These are phyloP conservation scores for Onygenales sp. DNA, from an alignment of 2,329 filamentous ascomycete species.

Conservation along the genomic window DNA sequence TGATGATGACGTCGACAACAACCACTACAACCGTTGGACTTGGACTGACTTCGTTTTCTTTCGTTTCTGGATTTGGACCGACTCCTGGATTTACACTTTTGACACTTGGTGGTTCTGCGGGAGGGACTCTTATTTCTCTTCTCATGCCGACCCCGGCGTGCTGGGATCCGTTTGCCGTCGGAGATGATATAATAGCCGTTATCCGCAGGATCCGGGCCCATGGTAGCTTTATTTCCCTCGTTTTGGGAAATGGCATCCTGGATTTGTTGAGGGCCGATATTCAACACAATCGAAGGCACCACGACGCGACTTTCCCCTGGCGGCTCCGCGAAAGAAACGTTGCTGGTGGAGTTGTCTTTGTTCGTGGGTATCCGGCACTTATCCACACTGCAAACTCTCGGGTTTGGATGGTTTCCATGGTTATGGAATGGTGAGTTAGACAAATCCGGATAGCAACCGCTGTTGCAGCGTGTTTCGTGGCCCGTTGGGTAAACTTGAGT, in stretches of 20 bases:
- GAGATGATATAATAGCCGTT: constrained; percentile 12
- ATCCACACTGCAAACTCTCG: background rate
- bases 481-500: background rate
- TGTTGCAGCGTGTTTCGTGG: background rate
- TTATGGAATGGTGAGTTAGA: background rate
- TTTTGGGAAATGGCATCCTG: background rate
- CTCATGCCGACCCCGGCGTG: background rate
- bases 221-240: background rate
- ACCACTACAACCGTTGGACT: background rate
- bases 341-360: background rate
- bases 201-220: background rate
- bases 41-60: background rate
- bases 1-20: background rate
- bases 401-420: background rate
- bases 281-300: constrained; percentile 11
- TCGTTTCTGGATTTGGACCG: background rate
- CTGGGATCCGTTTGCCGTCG: constrained; percentile 9
- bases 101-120: background rate
- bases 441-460: background rate
- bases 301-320: background rate
- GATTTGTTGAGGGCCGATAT: constrained; percentile 8
- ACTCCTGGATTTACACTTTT: background rate
- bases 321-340: background rate
- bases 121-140: background rate
- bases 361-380: background rate